Conservation (phyloP, 2,329 filamentous ascomycete genomes). For the Biscogniauxia mediterranea region DNA sequence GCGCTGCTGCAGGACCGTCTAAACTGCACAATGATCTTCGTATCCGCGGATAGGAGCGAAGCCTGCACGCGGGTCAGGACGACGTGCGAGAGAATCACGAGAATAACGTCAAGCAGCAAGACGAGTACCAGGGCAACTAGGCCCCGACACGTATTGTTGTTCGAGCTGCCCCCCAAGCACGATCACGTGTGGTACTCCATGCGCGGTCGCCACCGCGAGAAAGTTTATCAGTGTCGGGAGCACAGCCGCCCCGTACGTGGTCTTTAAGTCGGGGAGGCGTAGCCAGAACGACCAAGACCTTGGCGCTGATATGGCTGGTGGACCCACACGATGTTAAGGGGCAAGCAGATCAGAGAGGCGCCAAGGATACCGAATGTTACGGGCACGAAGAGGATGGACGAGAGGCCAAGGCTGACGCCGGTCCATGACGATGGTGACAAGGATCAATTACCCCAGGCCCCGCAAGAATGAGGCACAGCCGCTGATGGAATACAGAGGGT, state of each 20-base stretch:
- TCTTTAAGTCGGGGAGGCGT: conserved; percentile 62
- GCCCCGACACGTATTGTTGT: conserved; percentile 16
- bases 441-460: conserved; percentile 53
- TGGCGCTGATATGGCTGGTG: conserved; percentile 73
- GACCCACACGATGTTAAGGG: conserved; percentile 73
- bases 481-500: conserved; percentile 56
- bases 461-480: conserved; percentile 66
- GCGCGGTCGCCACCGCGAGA: conserved; percentile 49
- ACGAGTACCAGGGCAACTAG: conserved; percentile 29
- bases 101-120: conserved; percentile 48
- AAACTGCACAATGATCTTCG: conserved; percentile 80
- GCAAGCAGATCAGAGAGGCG: conserved; percentile 59
- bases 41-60: conserved; percentile 74
- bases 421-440: conserved; percentile 33
- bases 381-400: conserved; percentile 36
- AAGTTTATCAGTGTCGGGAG: conserved; percentile 62
- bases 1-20: conserved; percentile 72
- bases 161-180: conserved; percentile 6
- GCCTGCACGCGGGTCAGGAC: conserved; percentile 79
- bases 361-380: conserved; percentile 50
- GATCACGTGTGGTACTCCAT: conserved; percentile 45
- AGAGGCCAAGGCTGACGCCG: conserved; percentile 42
- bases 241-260: conserved; percentile 64
- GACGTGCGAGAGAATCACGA: conserved; percentile 71
- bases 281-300: conserved; percentile 59